Evolutionary conservation across 257 asterid genomes (phyloP).

Genomic region (Prunella vulgaris): DNA sequence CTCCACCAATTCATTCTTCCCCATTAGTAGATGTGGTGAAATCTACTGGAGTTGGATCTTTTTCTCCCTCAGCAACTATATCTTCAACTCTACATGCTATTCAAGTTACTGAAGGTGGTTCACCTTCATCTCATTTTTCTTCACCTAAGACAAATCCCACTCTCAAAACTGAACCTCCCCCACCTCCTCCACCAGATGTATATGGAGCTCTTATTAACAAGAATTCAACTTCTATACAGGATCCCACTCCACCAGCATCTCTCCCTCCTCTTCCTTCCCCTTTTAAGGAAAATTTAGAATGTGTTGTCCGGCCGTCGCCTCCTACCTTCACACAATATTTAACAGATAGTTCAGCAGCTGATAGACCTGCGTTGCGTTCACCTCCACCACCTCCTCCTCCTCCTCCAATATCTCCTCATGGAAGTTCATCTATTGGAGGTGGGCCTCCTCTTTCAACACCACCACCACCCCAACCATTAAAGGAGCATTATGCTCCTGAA

Average conservation of each 20-base stretch:
- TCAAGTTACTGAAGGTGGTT: conserved; percentile 16
- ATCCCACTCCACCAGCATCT: not conserved
- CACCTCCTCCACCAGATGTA: not conserved
- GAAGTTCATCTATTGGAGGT: conserved; percentile 8
- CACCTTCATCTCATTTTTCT: conserved; percentile 24
- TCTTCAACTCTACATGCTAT: conserved; percentile 14
- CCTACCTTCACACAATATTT: conserved; percentile 20
- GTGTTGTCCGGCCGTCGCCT: conserved; percentile 11
- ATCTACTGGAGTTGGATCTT: conserved; percentile 13
- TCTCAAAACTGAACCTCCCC: conserved; percentile 15
- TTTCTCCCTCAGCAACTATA: conserved; percentile 13
- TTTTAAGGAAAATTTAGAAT: conserved; percentile 24
- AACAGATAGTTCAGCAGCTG: conserved; percentile 9
- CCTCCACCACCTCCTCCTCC: conserved; percentile 22
- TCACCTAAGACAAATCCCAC: conserved; percentile 16
- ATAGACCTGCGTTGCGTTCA: not conserved
- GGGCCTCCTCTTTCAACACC: conserved; percentile 10
- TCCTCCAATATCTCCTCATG: conserved; percentile 2
- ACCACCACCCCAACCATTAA: conserved; percentile 18
- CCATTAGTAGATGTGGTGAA: conserved; percentile 15
- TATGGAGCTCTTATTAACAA: too few relatives aligned
- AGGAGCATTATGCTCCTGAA: conserved; percentile 25
- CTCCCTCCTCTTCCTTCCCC: conserved; percentile 27
- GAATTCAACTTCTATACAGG: too few relatives aligned
- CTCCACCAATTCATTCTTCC: conserved; percentile 24